phyloP scores from a whole-genome alignment of 2,329 filamentous ascomycete genomes.

The Claviceps paspali region DNA sequence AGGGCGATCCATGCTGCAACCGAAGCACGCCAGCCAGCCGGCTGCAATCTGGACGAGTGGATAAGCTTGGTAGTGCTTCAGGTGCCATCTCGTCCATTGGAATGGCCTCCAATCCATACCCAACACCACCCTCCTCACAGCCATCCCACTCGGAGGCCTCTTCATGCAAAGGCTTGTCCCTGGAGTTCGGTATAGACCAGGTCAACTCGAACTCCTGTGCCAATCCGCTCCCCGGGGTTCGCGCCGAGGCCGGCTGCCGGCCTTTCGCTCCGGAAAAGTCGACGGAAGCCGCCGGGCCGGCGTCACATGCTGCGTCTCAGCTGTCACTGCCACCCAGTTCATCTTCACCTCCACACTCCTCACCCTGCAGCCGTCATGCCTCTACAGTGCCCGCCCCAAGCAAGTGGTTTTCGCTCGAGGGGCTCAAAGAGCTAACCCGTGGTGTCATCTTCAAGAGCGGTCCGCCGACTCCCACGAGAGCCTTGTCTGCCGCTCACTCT shows the following conservation, averaged over 20 bases:
- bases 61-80: conserved; percentile 9
- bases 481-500: conserved; percentile 52
- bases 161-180: conserved; percentile 14
- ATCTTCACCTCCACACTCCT: conserved; percentile 10
- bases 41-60: conserved; percentile 4
- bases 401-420: conserved; percentile 49
- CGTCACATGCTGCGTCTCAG: conserved; percentile 3
- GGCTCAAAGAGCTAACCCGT: conserved; percentile 80
- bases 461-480: conserved; percentile 76
- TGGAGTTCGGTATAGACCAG: conserved; percentile 11
- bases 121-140: conserved; percentile 41
- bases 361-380: conserved; percentile 30
- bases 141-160: conserved; percentile 23
- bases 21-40: conserved; percentile 6
- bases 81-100: conserved; percentile 10
- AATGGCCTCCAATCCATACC: conserved; percentile 26
- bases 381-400: conserved; percentile 24
- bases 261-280: conserved; percentile 1
- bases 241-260: neutral
- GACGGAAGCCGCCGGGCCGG: neutral
- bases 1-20: conserved; percentile 14
- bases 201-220: conserved; percentile 7
- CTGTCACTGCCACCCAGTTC: neutral
- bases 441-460: conserved; percentile 67
- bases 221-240: neutral